Percentiles rank a stretch among this genome's conserved stretches.
These are phyloP conservation scores for Laburnicola sp. DNA, from an alignment of 2,329 filamentous ascomycete genomes.

Conservation along the genomic window DNA sequence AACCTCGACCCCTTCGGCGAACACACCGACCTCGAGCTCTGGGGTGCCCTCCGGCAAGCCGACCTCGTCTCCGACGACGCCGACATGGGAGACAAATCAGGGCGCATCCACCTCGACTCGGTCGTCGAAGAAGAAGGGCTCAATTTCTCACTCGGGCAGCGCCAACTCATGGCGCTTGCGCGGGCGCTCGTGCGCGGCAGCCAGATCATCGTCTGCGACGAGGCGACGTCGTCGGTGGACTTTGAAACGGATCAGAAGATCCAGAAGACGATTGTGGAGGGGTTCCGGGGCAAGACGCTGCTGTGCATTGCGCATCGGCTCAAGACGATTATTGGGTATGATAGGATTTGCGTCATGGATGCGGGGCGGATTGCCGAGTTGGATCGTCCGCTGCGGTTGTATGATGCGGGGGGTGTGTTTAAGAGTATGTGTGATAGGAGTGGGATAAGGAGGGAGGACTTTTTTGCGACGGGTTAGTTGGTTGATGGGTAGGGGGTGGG, in stretches of 20 bases:
- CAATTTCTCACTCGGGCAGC: constrained; percentile 93
- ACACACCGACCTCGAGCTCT: constrained; percentile 75
- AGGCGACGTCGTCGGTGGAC: constrained; percentile 90
- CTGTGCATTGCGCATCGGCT: constrained; percentile 90
- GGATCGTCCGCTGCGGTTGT: constrained; percentile 74
- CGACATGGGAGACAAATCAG: constrained; percentile 50
- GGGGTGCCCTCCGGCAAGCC: constrained; percentile 75
- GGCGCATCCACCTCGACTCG: constrained; percentile 78
- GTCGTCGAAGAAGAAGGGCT: constrained; percentile 90
- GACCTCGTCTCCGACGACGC: constrained; percentile 64
- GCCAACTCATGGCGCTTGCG: constrained; percentile 92
- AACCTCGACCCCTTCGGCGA: constrained; percentile 82
- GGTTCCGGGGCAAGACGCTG: constrained; percentile 82
- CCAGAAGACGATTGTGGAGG: constrained; percentile 80
- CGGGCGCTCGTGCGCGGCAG: constrained; percentile 84
- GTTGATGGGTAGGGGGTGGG: neutral
- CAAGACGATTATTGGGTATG: constrained; percentile 89
- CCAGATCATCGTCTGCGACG: constrained; percentile 95
- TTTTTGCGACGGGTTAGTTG: constrained; percentile 26
- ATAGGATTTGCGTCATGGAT: constrained; percentile 97
- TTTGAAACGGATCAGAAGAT: constrained; percentile 98
- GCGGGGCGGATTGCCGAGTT: constrained; percentile 84
- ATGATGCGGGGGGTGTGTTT: constrained; percentile 77
- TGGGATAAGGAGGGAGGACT: constrained; percentile 66
- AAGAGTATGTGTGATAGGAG: constrained; percentile 86